phyloP scores from a whole-genome alignment of 2,329 filamentous ascomycete species.

The Trichoderma oligosporum region DNA sequence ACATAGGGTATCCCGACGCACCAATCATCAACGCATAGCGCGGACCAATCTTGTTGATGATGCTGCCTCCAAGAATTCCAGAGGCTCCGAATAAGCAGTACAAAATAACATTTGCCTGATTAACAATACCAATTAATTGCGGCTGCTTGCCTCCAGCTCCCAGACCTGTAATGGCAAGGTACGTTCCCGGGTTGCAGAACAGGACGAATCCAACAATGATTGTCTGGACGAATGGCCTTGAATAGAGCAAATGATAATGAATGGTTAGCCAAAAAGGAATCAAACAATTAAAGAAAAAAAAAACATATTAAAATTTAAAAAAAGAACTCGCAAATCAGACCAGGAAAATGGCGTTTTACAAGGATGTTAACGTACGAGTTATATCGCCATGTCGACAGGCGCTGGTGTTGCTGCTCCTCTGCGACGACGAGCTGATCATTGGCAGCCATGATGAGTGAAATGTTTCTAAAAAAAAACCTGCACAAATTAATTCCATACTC shows the following conservation, averaged over 20 bases:
- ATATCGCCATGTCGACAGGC: conserved; percentile 15
- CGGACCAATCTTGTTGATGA: conserved; percentile 22
- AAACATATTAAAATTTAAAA: neutral
- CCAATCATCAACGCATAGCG: conserved; percentile 16
- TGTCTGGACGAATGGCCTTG: conserved; percentile 52
- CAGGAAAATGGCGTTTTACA: neutral
- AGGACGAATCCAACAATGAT: conserved; percentile 55
- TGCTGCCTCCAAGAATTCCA: conserved; percentile 21
- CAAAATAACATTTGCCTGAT: conserved; percentile 22
- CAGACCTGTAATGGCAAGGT: conserved; percentile 26
- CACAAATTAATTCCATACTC: neutral
- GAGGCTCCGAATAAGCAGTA: conserved; percentile 21
- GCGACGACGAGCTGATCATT: conserved; percentile 2
- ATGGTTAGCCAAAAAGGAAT: neutral
- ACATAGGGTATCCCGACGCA: conserved; percentile 18
- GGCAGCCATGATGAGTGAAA: neutral
- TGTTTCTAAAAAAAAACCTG: too few relatives aligned
- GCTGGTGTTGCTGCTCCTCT: conserved; percentile 14
- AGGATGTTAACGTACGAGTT: neutral
- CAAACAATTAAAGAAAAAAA: neutral
- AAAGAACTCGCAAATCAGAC: neutral
- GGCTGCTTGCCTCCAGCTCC: conserved; percentile 24
- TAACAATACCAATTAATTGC: conserved; percentile 20
- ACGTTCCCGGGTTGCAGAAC: conserved; percentile 26
- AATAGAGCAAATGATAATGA: neutral